These are phyloP conservation scores for Eimeria praecox DNA, from an alignment of 169 alveolate species.

Conservation along the genomic window DNA sequence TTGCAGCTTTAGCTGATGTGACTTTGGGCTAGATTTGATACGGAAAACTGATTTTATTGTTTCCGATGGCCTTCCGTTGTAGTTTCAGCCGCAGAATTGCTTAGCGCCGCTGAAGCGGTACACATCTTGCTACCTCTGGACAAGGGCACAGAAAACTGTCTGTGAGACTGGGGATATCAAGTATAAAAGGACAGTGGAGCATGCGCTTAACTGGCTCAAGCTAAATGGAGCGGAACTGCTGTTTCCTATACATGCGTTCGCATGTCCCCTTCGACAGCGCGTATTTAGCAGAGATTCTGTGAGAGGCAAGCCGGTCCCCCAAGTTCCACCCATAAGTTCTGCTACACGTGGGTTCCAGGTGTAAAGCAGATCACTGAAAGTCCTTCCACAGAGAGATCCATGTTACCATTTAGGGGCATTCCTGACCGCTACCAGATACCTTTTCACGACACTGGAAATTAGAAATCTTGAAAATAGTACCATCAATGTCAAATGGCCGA, in stretches of 20 bases:
- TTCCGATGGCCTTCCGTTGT: background rate
- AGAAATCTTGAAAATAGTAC: background rate
- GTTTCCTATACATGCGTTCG: background rate
- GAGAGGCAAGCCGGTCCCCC: background rate
- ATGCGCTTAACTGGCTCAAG: background rate
- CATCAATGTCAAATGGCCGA: background rate
- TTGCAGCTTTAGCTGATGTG: conserved; percentile 20
- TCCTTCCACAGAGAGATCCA: background rate
- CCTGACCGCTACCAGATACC: background rate
- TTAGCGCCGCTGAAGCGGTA: background rate
- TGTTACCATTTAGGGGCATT: background rate
- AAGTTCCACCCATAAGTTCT: background rate
- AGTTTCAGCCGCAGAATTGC: background rate
- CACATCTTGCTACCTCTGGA: background rate
- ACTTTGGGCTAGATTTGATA: background rate
- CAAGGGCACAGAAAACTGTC: background rate
- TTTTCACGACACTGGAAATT: background rate
- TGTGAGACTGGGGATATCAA: background rate
- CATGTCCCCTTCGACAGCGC: background rate
- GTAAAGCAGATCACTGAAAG: background rate
- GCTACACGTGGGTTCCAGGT: background rate
- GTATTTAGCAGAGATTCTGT: background rate
- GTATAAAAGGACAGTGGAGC: background rate
- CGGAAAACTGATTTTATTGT: background rate
- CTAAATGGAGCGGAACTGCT: background rate